Conservation (phyloP, 108 stramenopile genomes). For the Skeletonema costatum region DNA sequence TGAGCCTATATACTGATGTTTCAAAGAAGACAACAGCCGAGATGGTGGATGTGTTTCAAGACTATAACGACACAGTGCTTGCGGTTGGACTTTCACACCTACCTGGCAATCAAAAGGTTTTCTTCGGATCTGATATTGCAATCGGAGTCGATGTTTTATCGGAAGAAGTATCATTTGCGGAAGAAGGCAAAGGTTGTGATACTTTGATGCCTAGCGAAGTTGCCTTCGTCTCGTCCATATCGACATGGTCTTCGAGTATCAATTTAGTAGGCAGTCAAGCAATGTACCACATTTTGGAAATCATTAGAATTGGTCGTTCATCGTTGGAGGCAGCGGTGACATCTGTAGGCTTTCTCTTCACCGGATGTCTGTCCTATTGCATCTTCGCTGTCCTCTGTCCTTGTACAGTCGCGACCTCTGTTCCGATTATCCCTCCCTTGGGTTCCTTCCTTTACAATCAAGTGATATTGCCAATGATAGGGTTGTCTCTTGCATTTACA, state of each 20-base stretch:
- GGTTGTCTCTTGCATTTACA: conserved; percentile 65
- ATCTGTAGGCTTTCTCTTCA: conserved; percentile 59
- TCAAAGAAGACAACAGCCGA: conserved; percentile 88
- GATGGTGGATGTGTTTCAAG: conserved; percentile 90
- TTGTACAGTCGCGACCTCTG: conserved; percentile 58
- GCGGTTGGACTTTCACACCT: conserved; percentile 78
- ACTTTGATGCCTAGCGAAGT: conserved; percentile 61
- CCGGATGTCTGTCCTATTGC: conserved; percentile 60
- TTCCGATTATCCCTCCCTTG: conserved; percentile 61
- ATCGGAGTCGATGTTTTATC: conserved; percentile 78
- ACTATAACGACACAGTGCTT: conserved; percentile 85
- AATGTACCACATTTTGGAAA: conserved; percentile 63
- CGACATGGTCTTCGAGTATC: conserved; percentile 74
- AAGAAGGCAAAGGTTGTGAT: conserved; percentile 19
- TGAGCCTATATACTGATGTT: conserved; percentile 95
- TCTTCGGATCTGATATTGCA: conserved; percentile 76
- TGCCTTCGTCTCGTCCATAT: conserved; percentile 72
- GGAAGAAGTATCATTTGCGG: conserved; percentile 36
- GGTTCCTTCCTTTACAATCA: conserved; percentile 71
- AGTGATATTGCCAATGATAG: conserved; percentile 68
- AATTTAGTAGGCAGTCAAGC: conserved; percentile 60
- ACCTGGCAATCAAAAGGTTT: conserved; percentile 75
- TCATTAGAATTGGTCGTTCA: conserved; percentile 77
- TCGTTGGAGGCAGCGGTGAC: conserved; percentile 66
- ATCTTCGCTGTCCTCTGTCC: conserved; percentile 65